Evolutionary conservation across 192 early-diverging fungal genomes (phyloP).

Genomic region (Dissophora globulifera): DNA sequence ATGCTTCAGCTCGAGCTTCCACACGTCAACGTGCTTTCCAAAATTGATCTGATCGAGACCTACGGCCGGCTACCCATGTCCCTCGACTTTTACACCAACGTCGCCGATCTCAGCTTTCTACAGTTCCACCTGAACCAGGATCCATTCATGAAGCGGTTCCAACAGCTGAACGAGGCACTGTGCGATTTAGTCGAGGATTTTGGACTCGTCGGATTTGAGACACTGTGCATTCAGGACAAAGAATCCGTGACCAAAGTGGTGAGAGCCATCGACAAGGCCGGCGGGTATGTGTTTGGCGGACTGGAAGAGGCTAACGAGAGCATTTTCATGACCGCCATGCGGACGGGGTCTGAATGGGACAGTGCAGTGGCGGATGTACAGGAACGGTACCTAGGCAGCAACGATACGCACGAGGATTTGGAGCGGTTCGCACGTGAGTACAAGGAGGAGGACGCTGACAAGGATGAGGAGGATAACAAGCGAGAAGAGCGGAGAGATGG

Average conservation of each 20-base stretch:
- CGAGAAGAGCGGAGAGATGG: not conserved
- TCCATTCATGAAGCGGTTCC: slow-evolving; percentile 70
- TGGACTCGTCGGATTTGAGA: slow-evolving; percentile 90
- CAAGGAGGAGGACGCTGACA: slow-evolving; percentile 12
- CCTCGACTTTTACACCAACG: slow-evolving; percentile 95
- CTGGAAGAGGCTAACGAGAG: slow-evolving; percentile 79
- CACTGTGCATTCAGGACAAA: slow-evolving; percentile 88
- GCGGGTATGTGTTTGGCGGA: slow-evolving; percentile 91
- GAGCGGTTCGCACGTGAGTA: slow-evolving; percentile 44
- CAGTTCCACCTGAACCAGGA: slow-evolving; percentile 81
- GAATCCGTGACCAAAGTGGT: slow-evolving; percentile 81
- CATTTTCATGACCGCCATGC: slow-evolving; percentile 73
- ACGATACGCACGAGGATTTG: slow-evolving; percentile 32
- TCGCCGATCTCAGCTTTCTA: slow-evolving; percentile 88
- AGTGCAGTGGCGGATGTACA: slow-evolving; percentile 38
- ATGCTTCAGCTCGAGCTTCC: slow-evolving; percentile 96
- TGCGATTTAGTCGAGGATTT: slow-evolving; percentile 94
- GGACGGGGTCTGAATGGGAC: slow-evolving; percentile 51
- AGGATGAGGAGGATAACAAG: not conserved
- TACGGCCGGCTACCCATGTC: slow-evolving; percentile 86
- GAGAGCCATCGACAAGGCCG: slow-evolving; percentile 88
- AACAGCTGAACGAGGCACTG: slow-evolving; percentile 81
- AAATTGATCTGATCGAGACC: slow-evolving; percentile 89
- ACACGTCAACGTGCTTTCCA: slow-evolving; percentile 96
- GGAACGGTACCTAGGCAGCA: slow-evolving; percentile 36